Conservation (phyloP, 495 filamentous ascomycete species). For the Daldinia decipiens region DNA sequence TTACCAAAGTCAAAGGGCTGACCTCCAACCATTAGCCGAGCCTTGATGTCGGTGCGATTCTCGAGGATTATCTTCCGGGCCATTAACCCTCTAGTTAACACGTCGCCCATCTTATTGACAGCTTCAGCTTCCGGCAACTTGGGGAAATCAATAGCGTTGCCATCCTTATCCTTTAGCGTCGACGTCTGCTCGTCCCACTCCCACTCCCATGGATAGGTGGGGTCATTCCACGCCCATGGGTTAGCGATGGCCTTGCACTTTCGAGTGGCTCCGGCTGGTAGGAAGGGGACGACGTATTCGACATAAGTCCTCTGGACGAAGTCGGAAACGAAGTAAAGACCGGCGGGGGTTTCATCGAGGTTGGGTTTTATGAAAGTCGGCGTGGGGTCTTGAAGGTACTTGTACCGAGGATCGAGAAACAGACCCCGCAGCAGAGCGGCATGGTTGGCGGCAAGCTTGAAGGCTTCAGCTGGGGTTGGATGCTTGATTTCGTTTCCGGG, state of each 20-base stretch:
- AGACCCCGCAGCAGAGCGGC: slow-evolving; percentile 41
- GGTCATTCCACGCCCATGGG: slow-evolving; percentile 44
- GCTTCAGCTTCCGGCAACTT: slow-evolving; percentile 12
- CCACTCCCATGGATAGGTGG: slow-evolving; percentile 43
- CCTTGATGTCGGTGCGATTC: slow-evolving; percentile 40
- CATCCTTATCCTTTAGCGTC: slow-evolving; percentile 53
- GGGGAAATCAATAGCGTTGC: slow-evolving; percentile 55
- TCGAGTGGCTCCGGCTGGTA: slow-evolving; percentile 43
- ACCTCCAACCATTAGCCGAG: slow-evolving; percentile 33
- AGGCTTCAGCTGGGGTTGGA: slow-evolving; percentile 43
- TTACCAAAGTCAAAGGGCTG: slow-evolving; percentile 42
- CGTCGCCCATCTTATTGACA: slow-evolving; percentile 26
- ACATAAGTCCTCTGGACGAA: slow-evolving; percentile 46
- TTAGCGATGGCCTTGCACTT: slow-evolving; percentile 46
- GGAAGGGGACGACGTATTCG: slow-evolving; percentile 44
- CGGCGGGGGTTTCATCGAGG: slow-evolving; percentile 30
- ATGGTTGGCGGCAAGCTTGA: slow-evolving; percentile 37
- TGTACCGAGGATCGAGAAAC: slow-evolving; percentile 37
- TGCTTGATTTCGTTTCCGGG: slow-evolving; percentile 24
- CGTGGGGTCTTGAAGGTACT: slow-evolving; percentile 41
- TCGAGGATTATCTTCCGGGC: slow-evolving; percentile 40
- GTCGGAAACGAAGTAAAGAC: slow-evolving; percentile 41
- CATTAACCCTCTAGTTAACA: slow-evolving; percentile 32
- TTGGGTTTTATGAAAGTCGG: slow-evolving; percentile 38
- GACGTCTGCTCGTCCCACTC: slow-evolving; percentile 42